Conservation (phyloP, 495 filamentous ascomycete species). For the Tuber melanosporum region DNA sequence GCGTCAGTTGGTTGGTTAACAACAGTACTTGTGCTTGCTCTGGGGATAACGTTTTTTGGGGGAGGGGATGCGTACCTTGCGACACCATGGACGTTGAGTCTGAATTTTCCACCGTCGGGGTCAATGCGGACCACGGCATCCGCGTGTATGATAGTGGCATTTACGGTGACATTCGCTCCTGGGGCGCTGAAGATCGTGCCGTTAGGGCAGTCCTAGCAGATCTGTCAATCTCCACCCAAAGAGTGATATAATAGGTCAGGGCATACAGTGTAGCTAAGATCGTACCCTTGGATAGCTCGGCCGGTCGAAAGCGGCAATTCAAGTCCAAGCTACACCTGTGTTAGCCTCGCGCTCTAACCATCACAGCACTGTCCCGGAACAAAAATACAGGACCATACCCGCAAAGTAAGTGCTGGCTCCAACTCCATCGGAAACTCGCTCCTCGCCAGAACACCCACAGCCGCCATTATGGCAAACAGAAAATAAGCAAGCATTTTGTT, state of each 20-base stretch:
- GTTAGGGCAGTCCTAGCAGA: neutral
- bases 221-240: neutral
- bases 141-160: neutral
- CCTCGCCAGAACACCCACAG: neutral
- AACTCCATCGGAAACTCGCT: neutral
- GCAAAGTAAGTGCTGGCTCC: neutral
- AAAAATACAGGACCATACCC: neutral
- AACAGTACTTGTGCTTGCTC: too few species aligned
- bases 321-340: neutral
- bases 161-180: neutral
- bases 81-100: neutral
- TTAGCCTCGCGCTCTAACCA: neutral
- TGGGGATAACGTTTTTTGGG: neutral
- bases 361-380: neutral
- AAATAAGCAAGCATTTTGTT: neutral
- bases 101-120: neutral
- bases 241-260: neutral
- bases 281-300: neutral
- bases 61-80: neutral
- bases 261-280: neutral
- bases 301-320: neutral
- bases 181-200: neutral
- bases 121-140: neutral
- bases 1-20: neutral
- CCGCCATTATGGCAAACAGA: neutral